A percentile compares a stretch with the other conserved stretches of the same genome.
phyloP scores from a whole-genome alignment of 148 eudicot genomes.

The Gaultheria prostrata region DNA sequence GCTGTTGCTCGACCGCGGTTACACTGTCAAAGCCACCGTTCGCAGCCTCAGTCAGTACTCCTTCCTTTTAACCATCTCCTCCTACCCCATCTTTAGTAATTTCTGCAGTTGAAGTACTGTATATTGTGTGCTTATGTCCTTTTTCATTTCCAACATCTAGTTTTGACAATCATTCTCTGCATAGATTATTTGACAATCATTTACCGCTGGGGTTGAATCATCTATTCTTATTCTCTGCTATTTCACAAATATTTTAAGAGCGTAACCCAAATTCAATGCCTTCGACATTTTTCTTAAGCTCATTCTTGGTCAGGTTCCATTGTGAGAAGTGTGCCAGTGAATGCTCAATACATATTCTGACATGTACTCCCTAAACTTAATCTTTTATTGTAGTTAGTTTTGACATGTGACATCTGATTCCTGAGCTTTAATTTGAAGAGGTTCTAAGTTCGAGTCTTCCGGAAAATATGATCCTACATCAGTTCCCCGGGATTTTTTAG shows the following conservation, averaged over 20 bases:
- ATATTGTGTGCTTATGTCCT: too few species aligned
- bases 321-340: background rate
- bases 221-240: too few species aligned
- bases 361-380: background rate
- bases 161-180: background rate
- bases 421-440: background rate
- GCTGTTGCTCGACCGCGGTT: constrained; percentile 1
- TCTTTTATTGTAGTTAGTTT: background rate
- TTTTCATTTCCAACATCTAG: background rate
- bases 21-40: background rate
- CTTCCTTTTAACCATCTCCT: too few species aligned
- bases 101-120: too few species aligned
- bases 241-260: background rate
- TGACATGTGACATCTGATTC: background rate
- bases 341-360: background rate
- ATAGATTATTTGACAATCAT: background rate
- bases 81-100: too few species aligned
- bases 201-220: background rate
- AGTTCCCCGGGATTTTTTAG: background rate
- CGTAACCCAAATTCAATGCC: background rate
- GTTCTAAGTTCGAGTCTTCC: background rate
- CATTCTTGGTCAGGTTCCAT: background rate
- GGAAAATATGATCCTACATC: too few species aligned
- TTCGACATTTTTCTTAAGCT: background rate
- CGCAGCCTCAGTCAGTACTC: constrained; percentile 1